Evolutionary conservation across 1,284 basidiomycete genomes (phyloP), one percentile per base, ranked within the genome.

Genomic region (Ceratobasidium sp.): DNA sequence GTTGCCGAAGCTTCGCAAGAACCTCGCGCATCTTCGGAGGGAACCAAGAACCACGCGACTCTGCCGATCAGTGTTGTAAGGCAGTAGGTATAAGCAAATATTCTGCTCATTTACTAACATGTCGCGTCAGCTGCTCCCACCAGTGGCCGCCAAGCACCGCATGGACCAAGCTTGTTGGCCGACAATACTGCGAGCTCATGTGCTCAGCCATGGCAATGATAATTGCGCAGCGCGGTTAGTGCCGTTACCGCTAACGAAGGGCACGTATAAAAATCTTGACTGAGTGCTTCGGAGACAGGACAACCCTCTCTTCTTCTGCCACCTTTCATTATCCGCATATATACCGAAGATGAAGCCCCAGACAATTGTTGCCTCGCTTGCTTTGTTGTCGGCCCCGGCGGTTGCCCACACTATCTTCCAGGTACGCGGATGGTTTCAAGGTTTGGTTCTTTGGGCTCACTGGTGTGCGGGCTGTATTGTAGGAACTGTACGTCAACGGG

Each of bases 361-460:
- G 33, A 62, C 50, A 16, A 65, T 75, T 55, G 62, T 50, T 46
- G 62, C 73, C 1, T 75, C 73, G 30, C 62, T 75, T 8, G 73
- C 73, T 10, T 27, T 75, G 33, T 65, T 75, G 7, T 66, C 73
- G 48, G 73, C 62, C 27, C 73, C 23, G 33, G 79, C 77, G 16
- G 68, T 67, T 57, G 79, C 77, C 2, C 79, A 79, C 27, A 79
- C 79, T 2, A 79, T 79, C 68, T 75, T 79, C 30, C 79, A 79
- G 52, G 73, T 75, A 23, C 8, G 59, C 46, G 33, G 16, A 35
- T n/a, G 27, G 14, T 20, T 54, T 50, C 46, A 27, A 10, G 12
- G 23, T 8, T 20, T 8, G 10, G 23, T 65, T 38, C 44, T 3
- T 46, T 20, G 10, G 27, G 44, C 44, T 30, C 10, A 7, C 16